Percentiles rank a stretch among this genome's conserved stretches.
Evolutionary conservation across 495 filamentous ascomycete genomes (phyloP).

Genomic region (Hyaloscypha variabilis): DNA sequence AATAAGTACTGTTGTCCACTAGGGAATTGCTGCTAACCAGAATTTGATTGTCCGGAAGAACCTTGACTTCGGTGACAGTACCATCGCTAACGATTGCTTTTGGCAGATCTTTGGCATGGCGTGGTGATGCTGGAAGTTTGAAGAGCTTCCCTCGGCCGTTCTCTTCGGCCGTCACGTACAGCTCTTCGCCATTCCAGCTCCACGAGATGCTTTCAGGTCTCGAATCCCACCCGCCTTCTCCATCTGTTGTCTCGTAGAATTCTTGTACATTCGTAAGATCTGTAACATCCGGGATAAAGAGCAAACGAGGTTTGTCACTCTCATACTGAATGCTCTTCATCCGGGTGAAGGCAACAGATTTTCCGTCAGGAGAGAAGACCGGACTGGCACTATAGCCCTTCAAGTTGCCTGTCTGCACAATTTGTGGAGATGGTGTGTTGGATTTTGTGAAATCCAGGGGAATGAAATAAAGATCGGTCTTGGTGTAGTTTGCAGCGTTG

Average conservation of each 20-base stretch:
- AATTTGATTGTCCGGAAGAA: conserved; percentile 55
- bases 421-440: conserved; percentile 45
- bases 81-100: conserved; percentile 61
- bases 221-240: conserved; percentile 66
- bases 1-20: conserved; percentile 70
- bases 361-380: conserved; percentile 74
- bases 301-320: conserved; percentile 79
- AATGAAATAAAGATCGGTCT: conserved; percentile 75
- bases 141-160: conserved; percentile 65
- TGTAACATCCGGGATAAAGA: conserved; percentile 62
- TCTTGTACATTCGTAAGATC: conserved; percentile 65
- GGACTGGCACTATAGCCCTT: conserved; percentile 78
- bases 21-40: conserved; percentile 68
- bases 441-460: conserved; percentile 61
- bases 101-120: conserved; percentile 53
- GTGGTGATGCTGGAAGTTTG: conserved; percentile 57
- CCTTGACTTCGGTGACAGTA: conserved; percentile 58
- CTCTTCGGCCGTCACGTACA: conserved; percentile 71
- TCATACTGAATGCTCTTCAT: conserved; percentile 86
- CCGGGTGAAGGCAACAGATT: conserved; percentile 74
- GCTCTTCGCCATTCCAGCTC: conserved; percentile 62
- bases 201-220: conserved; percentile 69
- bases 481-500: conserved; percentile 79
- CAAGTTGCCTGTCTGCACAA: conserved; percentile 49
- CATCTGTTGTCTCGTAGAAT: conserved; percentile 63